phyloP scores from a whole-genome alignment of 306 rosid species.

The Cicer arietinum region DNA sequence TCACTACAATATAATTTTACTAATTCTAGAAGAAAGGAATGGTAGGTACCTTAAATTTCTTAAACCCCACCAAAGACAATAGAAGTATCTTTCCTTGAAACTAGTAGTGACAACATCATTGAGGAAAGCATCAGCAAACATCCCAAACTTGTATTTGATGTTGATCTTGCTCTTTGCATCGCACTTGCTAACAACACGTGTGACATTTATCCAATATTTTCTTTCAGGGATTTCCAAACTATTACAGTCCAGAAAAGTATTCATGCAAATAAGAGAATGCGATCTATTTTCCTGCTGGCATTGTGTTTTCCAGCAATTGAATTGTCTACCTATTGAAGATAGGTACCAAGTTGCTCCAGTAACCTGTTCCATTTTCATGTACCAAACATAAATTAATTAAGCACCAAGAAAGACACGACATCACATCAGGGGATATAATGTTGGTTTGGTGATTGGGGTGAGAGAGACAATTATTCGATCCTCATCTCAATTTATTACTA shows the following conservation, averaged over 20 bases:
- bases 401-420: no score
- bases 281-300: slow-evolving; percentile 59
- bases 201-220: slow-evolving; percentile 69
- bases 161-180: slow-evolving; percentile 51
- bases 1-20: background rate
- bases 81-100: slow-evolving; percentile 70
- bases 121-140: slow-evolving; percentile 75
- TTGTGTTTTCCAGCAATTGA: slow-evolving; percentile 67
- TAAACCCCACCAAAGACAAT: slow-evolving; percentile 61
- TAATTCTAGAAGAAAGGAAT: background rate
- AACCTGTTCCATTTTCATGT: slow-evolving; percentile 50
- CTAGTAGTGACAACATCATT: slow-evolving; percentile 65
- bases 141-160: slow-evolving; percentile 71
- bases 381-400: background rate
- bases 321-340: slow-evolving; percentile 78
- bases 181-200: slow-evolving; percentile 55
- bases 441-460: no score
- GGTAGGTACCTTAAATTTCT: slow-evolving; percentile 75
- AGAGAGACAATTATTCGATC: no score
- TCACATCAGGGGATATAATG: no score
- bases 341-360: slow-evolving; percentile 86
- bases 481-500: no score
- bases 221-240: slow-evolving; percentile 55
- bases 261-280: slow-evolving; percentile 55
- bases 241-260: slow-evolving; percentile 67